These are phyloP conservation scores for Wickerhamiella sergipiensis DNA, from an alignment of 805 yeast species.

Conservation along the genomic window DNA sequence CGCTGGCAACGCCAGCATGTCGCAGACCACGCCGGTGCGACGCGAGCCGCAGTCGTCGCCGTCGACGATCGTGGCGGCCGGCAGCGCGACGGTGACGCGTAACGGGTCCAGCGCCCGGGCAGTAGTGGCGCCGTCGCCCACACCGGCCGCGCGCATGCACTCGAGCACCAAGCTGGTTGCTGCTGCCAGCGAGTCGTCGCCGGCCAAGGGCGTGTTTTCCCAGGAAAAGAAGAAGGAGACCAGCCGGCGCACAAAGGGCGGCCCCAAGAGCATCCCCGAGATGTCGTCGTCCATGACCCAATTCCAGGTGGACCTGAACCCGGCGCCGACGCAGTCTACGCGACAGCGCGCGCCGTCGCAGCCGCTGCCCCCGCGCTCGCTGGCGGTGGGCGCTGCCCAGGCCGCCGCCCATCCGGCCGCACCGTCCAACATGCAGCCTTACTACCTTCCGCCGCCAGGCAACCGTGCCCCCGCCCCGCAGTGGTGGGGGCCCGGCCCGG, in stretches of 20 bases:
- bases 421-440: slow-evolving; percentile 1
- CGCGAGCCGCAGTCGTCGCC: slow-evolving; percentile 10
- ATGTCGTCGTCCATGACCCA: slow-evolving; percentile 22
- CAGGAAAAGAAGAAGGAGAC: slow-evolving; percentile 1
- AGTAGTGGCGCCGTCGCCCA: slow-evolving; percentile 16
- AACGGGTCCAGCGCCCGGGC: neutral
- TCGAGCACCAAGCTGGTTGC: slow-evolving; percentile 19
- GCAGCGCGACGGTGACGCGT: slow-evolving; percentile 1
- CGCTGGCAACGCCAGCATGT: neutral
- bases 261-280: slow-evolving; percentile 16
- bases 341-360: neutral
- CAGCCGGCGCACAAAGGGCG: slow-evolving; percentile 6
- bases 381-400: neutral
- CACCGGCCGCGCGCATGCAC: slow-evolving; percentile 21
- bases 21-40: slow-evolving; percentile 1
- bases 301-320: slow-evolving; percentile 20
- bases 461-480: neutral
- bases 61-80: slow-evolving; percentile 12
- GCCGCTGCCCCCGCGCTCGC: neutral
- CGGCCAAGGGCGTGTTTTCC: slow-evolving; percentile 22
- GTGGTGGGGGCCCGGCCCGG: neutral
- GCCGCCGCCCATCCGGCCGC: neutral
- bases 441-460: neutral
- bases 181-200: slow-evolving; percentile 21
- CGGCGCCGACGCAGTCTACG: neutral